Base-by-base conservation (phyloP, 805 yeast species). In the Candida ascalaphidarum region DNA sequence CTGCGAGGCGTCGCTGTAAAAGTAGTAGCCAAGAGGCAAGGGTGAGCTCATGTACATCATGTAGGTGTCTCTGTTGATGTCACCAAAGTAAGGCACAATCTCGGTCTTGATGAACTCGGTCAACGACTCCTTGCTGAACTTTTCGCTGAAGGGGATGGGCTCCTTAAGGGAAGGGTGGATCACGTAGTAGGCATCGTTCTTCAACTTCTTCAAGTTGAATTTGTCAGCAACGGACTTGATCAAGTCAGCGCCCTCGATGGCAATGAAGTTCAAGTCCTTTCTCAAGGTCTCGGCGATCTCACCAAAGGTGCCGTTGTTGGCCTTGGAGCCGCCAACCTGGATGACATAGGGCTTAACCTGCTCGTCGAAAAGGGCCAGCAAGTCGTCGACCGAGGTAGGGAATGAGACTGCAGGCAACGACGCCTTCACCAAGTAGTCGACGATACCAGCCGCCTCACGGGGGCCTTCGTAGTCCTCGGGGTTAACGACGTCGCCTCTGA, bases 1-100 rank as follows among this genome's bases (percentile, higher is more conserved):
- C 61, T 83, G 78, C 39, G 76, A 82, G 27, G 69, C 70, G 27
- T 68, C 59, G 43, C 71, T 74, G 65, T 82, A 85, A 66, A 92
- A 92, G 55, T 81, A 77, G 69, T 88, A 89, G 30, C 84, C 94
- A 41, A 92, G 61, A 37, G 98, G 98, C 32, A 75, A 40, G 20
- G 74, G 70, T 34, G 86, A 62, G 32, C 67, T 59, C 70, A 83
- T 74, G 67, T 88, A 92, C 23, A 66, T 50, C 57, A 69, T 63
- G 70, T 80, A 92, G 39, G 92, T 79, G 29, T 72, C 66, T 40
- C 92, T 86, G 47, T 75, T 77, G 40, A 89, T 74, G 58, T 88
- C 96, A 48, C 94, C 95, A 44, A 88, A 79, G 46, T 72, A 67
- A 32, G 96, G 96, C 52, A 81, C 70, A 27, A 79, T 57, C 62